Evolutionary conservation across 148 eudicot genomes (phyloP).

Genomic region (Diospyros kaki): DNA sequence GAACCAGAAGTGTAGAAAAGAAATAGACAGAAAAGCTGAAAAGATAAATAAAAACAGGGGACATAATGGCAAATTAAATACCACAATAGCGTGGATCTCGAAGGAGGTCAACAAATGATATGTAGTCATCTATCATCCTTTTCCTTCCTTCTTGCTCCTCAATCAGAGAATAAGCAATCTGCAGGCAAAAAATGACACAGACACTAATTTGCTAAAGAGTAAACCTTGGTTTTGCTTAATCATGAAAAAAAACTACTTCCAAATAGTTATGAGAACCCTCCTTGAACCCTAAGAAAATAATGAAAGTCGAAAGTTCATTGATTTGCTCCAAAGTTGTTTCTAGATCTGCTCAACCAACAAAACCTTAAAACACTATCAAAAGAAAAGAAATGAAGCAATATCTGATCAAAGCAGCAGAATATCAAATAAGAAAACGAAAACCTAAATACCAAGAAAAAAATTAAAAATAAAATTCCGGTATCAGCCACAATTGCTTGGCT

Average conservation of each 20-base stretch:
- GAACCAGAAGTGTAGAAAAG: neutral
- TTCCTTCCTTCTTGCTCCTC: slow-evolving; percentile 80
- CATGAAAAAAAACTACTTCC: neutral
- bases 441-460: neutral
- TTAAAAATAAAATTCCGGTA: neutral
- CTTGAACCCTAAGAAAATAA: too few relatives aligned
- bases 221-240: neutral
- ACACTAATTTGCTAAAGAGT: neutral
- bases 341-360: too few relatives aligned
- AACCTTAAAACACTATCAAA: too few relatives aligned
- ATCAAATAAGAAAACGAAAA: neutral
- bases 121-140: slow-evolving; percentile 64
- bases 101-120: slow-evolving; percentile 87
- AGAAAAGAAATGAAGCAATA: too few relatives aligned
- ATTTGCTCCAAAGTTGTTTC: too few relatives aligned
- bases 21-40: slow-evolving; percentile 6
- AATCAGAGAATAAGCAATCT: slow-evolving; percentile 86
- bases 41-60: slow-evolving; percentile 6
- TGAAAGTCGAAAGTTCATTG: too few relatives aligned
- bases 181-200: slow-evolving; percentile 10
- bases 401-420: neutral
- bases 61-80: slow-evolving; percentile 40
- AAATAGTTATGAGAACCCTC: neutral
- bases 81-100: slow-evolving; percentile 93
- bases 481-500: neutral